phyloP scores from a whole-genome alignment of 257 asterid genomes.

The Orobanche coerulescens region DNA sequence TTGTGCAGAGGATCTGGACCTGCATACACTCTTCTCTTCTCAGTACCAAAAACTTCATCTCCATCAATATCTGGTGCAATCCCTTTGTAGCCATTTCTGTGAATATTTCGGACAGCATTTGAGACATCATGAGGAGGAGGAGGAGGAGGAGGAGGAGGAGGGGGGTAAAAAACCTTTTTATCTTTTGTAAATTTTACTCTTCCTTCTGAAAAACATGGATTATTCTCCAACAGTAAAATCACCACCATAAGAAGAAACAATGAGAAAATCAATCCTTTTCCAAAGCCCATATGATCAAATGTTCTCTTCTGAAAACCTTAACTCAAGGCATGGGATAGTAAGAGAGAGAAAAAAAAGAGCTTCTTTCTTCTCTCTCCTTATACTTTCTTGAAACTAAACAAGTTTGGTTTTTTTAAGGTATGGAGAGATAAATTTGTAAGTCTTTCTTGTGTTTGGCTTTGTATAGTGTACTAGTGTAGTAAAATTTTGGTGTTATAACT shows the following conservation, averaged over 20 bases:
- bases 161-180: constrained; percentile 24
- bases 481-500: neutral
- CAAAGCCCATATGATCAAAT: constrained; percentile 30
- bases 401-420: neutral
- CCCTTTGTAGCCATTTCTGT: constrained; percentile 16
- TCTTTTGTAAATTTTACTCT: constrained; percentile 24
- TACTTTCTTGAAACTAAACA: constrained; percentile 9
- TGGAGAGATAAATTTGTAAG: neutral
- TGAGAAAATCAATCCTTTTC: constrained; percentile 26
- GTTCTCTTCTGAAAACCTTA: constrained; percentile 24
- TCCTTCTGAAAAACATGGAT: constrained; percentile 36
- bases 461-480: constrained; percentile 30
- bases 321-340: constrained; percentile 33
- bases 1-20: constrained; percentile 96
- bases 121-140: neutral
- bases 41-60: constrained; percentile 45
- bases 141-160: too few relatives aligned
- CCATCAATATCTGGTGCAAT: constrained; percentile 15
- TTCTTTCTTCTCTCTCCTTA: neutral
- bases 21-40: constrained; percentile 73
- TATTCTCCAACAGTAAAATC: constrained; percentile 29
- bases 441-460: constrained; percentile 20
- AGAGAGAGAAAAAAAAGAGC: neutral
- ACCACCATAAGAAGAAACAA: constrained; percentile 39
- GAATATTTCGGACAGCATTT: constrained; percentile 24